Evolutionary conservation across 768 basidiomycete species (phyloP).

Genomic region (Boletus rex-veris): DNA sequence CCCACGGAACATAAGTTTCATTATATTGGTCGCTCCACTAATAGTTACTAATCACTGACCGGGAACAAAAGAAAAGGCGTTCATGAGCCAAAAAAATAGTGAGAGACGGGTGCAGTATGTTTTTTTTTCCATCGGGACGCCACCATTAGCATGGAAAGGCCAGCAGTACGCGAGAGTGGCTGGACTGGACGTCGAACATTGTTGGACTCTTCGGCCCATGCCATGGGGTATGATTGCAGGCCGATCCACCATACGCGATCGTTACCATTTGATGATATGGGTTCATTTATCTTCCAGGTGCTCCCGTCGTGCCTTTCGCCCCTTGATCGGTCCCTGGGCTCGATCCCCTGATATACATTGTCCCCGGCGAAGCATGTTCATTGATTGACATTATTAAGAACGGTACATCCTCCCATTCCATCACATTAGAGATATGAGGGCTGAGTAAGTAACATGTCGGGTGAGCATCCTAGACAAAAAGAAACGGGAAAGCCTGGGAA

Average conservation of each 20-base stretch:
- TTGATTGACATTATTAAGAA: neutral
- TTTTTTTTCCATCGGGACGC: neutral
- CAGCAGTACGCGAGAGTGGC: no score
- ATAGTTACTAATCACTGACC: neutral
- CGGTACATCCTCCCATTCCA: neutral
- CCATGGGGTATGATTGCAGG: neutral
- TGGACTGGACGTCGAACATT: no score
- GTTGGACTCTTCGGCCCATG: no score
- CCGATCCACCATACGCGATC: neutral
- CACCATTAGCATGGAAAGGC: no score
- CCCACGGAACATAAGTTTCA: neutral
- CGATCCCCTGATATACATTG: neutral
- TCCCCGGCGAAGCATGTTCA: neutral
- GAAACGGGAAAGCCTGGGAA: neutral
- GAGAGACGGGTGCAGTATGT: neutral
- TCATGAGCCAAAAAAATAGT: neutral
- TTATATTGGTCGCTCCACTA: neutral
- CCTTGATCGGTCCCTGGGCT: neutral
- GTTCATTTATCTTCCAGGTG: constrained; percentile 2
- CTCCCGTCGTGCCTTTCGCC: neutral
- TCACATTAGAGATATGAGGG: neutral
- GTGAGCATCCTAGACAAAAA: neutral
- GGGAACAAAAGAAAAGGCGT: constrained; percentile 9
- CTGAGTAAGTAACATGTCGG: neutral
- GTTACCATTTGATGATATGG: neutral